Percentiles rank a stretch among this genome's conserved stretches.
Conservation (phyloP, 306 rosid genomes). For the Quercus robur region DNA sequence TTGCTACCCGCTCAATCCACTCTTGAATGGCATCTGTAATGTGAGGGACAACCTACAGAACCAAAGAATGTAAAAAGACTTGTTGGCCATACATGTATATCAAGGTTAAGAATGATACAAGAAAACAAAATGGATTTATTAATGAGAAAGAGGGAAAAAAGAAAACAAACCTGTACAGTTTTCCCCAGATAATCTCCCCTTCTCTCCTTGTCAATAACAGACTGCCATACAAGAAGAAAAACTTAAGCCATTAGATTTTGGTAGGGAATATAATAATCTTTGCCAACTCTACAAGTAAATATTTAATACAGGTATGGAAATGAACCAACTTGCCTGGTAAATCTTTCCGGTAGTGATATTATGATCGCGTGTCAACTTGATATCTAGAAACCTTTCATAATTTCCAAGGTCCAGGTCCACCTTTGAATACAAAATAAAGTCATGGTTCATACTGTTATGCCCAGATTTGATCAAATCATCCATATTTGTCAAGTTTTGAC, state of each 20-base stretch:
- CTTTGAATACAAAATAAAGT: constrained; percentile 44
- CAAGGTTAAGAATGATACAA: constrained; percentile 1
- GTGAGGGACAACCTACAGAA: constrained; percentile 76
- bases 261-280: constrained; percentile 8
- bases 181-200: constrained; percentile 87
- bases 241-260: background rate
- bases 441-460: constrained; percentile 22
- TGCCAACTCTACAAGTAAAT: background rate
- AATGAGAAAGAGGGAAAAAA: background rate
- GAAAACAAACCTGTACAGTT: constrained; percentile 70
- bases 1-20: constrained; percentile 86
- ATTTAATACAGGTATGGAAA: background rate
- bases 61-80: background rate
- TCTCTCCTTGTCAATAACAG: constrained; percentile 80
- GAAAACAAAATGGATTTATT: constrained; percentile 1
- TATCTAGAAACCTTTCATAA: constrained; percentile 85
- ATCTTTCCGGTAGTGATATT: constrained; percentile 95
- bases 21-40: constrained; percentile 86
- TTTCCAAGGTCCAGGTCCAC: constrained; percentile 99
- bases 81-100: background rate
- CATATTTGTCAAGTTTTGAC: constrained; percentile 14
- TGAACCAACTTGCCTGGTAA: constrained; percentile 67
- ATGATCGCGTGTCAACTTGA: constrained; percentile 85
- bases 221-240: constrained; percentile 27
- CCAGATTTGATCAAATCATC: constrained; percentile 19